These are phyloP conservation scores for Cercophora sp. DNA, from an alignment of 495 filamentous ascomycete genomes.

Conservation along the genomic window DNA sequence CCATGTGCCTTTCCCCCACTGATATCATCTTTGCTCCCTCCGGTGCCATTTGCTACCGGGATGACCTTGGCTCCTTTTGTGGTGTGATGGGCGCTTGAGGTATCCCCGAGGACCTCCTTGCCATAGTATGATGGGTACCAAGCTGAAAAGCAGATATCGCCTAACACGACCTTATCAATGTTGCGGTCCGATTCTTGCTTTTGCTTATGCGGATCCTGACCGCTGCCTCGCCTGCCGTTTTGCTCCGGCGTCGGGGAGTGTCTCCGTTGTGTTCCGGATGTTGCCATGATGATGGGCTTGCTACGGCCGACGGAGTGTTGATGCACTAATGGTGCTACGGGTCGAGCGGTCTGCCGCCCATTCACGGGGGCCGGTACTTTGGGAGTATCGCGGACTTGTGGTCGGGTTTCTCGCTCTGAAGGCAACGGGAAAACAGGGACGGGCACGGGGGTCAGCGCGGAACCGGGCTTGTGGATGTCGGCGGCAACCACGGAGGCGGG, in stretches of 20 bases:
- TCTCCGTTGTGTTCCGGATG: conserved; percentile 15
- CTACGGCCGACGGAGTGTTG: conserved; percentile 24
- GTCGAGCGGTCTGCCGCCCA: neutral
- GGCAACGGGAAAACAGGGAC: neutral
- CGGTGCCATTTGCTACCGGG: conserved; percentile 2
- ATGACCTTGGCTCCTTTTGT: conserved; percentile 20
- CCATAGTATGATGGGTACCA: conserved; percentile 78
- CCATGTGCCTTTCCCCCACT: conserved; percentile 34
- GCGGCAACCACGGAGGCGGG: neutral
- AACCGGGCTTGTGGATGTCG: neutral
- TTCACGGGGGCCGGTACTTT: neutral
- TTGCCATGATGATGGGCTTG: conserved; percentile 22
- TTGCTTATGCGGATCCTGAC: neutral
- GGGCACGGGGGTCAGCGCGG: neutral
- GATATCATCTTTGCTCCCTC: conserved; percentile 19
- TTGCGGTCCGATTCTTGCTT: conserved; percentile 49
- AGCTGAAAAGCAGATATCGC: conserved; percentile 66
- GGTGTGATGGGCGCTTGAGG: conserved; percentile 13
- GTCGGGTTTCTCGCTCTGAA: neutral
- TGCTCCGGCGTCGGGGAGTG: conserved; percentile 16
- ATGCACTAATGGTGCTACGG: conserved; percentile 9
- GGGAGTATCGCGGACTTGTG: neutral
- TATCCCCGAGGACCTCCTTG: conserved; percentile 61
- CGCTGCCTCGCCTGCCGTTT: neutral
- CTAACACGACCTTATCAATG: conserved; percentile 71